Conservation (phyloP, 768 basidiomycete species). For the Boletellus ananas region DNA sequence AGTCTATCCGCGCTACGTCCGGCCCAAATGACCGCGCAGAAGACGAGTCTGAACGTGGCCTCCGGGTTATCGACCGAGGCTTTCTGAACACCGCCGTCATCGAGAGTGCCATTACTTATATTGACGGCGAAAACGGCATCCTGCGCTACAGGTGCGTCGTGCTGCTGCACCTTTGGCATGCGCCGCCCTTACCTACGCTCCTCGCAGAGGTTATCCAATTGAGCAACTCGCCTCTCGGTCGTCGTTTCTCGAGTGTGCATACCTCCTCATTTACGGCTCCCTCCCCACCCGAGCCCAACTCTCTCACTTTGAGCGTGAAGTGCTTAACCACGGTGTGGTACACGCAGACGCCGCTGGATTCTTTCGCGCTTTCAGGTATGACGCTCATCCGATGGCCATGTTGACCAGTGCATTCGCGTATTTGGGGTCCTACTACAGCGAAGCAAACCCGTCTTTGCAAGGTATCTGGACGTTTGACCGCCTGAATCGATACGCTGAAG, state of each 20-base stretch:
- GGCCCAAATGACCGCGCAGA: conserved; percentile 65
- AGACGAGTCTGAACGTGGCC: conserved; percentile 78
- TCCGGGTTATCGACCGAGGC: conserved; percentile 75
- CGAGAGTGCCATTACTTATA: conserved; percentile 80
- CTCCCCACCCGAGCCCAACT: conserved; percentile 65
- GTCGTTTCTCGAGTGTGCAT: conserved; percentile 76
- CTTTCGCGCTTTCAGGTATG: conserved; percentile 77
- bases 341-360: conserved; percentile 69
- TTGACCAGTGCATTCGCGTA: conserved; percentile 85
- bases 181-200: background rate
- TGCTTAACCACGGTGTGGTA: conserved; percentile 69
- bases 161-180: background rate
- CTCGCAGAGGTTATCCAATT: conserved; percentile 80
- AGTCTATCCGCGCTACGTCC: conserved; percentile 58
- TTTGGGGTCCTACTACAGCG: conserved; percentile 80
- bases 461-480: conserved; percentile 38
- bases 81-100: conserved; percentile 83
- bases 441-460: conserved; percentile 85
- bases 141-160: conserved; percentile 64
- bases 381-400: conserved; percentile 91
- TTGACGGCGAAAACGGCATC: conserved; percentile 86
- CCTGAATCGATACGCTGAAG: conserved; percentile 1
- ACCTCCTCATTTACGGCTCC: conserved; percentile 85
- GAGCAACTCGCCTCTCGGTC: conserved; percentile 83
- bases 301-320: conserved; percentile 64